Percentiles rank a stretch among this genome's conserved stretches.
phyloP scores from a whole-genome alignment of 2,329 filamentous ascomycete species.

The Trichoderma oligosporum region DNA sequence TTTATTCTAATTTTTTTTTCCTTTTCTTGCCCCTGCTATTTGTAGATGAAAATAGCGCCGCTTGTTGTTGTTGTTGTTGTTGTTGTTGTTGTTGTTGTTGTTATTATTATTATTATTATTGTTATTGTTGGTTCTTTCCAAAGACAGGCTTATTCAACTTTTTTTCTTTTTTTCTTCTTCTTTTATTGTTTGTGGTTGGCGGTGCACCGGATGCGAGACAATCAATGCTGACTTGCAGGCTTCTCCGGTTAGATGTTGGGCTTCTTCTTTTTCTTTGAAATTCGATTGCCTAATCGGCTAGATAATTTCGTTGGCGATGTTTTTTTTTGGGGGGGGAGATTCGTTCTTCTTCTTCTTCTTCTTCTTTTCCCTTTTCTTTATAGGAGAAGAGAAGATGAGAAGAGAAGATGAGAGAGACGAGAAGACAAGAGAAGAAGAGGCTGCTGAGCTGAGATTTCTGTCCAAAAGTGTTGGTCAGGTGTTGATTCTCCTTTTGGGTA shows the following conservation, averaged over 20 bases:
- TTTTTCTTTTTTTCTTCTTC: too few species aligned
- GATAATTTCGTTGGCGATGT: not conserved
- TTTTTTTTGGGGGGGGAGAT: too few species aligned
- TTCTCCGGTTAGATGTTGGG: not conserved
- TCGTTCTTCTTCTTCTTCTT: too few species aligned
- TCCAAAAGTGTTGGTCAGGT: constrained; percentile 5
- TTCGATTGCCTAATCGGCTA: not conserved
- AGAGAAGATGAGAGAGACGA: not conserved
- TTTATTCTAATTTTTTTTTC: too few species aligned
- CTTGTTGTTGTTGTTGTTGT: too few species aligned
- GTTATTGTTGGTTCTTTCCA: constrained; percentile 4
- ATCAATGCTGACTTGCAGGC: not conserved
- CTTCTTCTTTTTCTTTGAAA: constrained; percentile 1
- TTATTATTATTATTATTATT: too few species aligned
- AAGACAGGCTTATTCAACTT: too few species aligned
- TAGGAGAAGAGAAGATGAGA: not conserved
- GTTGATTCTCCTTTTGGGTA: not conserved
- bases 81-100: too few species aligned
- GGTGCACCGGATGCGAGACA: constrained; percentile 17
- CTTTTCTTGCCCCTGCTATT: not conserved
- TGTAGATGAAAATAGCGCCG: constrained; percentile 4
- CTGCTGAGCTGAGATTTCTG: constrained; percentile 4
- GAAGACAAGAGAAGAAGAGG: not conserved
- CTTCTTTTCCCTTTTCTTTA: constrained; percentile 11
- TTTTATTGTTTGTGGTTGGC: not conserved